phyloP scores from a whole-genome alignment of 1,139 yeast genomes.

The Arxiozyma slooffiae region DNA sequence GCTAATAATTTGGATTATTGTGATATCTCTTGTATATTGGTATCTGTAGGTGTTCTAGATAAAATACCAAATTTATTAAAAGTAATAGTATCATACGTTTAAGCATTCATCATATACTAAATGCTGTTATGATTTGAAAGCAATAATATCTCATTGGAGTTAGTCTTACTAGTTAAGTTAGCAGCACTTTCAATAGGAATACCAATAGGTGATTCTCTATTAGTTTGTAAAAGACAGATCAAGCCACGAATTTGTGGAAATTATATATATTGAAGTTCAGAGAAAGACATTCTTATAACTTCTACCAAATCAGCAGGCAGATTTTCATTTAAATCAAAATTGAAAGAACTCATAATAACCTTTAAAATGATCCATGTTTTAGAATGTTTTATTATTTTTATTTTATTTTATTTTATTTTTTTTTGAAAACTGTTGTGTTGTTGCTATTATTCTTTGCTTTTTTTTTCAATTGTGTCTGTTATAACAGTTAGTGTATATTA shows the following conservation, averaged over 20 bases:
- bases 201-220: conserved; percentile 11
- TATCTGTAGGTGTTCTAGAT: background rate
- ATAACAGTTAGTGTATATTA: too few relatives aligned
- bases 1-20: conserved; percentile 14
- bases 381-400: too few relatives aligned
- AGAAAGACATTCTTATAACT: conserved; percentile 29
- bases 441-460: too few relatives aligned
- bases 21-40: background rate
- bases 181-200: conserved; percentile 7
- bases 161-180: conserved; percentile 1
- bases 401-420: too few relatives aligned
- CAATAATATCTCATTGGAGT: background rate
- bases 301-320: conserved; percentile 21
- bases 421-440: too few relatives aligned
- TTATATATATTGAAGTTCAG: conserved; percentile 19
- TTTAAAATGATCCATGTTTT: too few relatives aligned
- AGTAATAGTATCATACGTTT: background rate
- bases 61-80: background rate
- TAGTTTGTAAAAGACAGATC: background rate
- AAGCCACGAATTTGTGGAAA: background rate
- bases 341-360: background rate
- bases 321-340: conserved; percentile 4
- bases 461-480: too few relatives aligned
- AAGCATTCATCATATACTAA: too few relatives aligned
- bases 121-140: too few relatives aligned